Conservation (phyloP, 768 basidiomycete species). For the Trametes cingulata region DNA sequence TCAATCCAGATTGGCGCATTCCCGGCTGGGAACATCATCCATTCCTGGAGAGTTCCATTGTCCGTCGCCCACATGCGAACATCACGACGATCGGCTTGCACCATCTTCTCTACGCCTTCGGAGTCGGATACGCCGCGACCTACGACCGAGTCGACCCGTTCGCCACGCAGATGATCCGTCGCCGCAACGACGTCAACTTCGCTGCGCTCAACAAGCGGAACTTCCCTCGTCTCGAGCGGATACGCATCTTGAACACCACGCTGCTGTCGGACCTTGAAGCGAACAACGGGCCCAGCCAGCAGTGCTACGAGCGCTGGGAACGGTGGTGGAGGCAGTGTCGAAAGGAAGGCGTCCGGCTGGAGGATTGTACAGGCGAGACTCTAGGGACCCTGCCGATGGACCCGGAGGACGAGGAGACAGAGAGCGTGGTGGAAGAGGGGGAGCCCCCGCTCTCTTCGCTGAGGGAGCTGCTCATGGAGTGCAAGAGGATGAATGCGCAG, state of each 20-base stretch:
- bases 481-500: constrained; percentile 42
- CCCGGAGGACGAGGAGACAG: constrained; percentile 35
- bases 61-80: constrained; percentile 53
- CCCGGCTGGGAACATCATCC: constrained; percentile 25
- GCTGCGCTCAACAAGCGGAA: constrained; percentile 50
- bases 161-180: constrained; percentile 41
- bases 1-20: constrained; percentile 77
- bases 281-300: constrained; percentile 46
- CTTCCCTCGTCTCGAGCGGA: constrained; percentile 61
- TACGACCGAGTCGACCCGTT: constrained; percentile 45
- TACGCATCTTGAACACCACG: constrained; percentile 57
- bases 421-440: constrained; percentile 27
- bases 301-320: constrained; percentile 58
- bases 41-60: constrained; percentile 38
- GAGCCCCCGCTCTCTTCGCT: constrained; percentile 42
- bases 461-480: constrained; percentile 58
- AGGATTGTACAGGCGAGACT: constrained; percentile 73
- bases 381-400: constrained; percentile 49
- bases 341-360: constrained; percentile 54
- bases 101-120: constrained; percentile 68
- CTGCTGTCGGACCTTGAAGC: constrained; percentile 60
- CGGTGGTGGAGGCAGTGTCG: constrained; percentile 64
- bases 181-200: constrained; percentile 69
- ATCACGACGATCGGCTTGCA: constrained; percentile 69
- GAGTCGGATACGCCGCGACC: constrained; percentile 53